Evolutionary conservation across 331 rosid species (phyloP), one percentile per base, ranked within the genome.

Genomic region (Prunus yedoensis): DNA sequence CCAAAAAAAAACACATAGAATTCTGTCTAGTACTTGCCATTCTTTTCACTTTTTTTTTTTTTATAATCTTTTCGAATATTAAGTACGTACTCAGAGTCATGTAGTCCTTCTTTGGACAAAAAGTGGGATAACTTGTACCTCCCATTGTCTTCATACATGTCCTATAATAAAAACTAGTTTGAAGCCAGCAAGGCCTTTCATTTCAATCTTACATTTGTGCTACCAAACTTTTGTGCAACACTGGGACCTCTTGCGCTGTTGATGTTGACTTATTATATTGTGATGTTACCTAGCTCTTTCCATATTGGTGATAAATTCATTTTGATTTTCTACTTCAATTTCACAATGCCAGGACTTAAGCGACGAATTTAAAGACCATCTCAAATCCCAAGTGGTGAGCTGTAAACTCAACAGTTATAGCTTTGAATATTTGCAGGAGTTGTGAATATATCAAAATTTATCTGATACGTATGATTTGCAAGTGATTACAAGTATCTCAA

Each of bases 221-320:
- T 27, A 27, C 41, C n/a, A 60, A 25, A 75, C 83, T 67, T 80
- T 63, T 77, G 58, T 68, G 13, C 38, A 28, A 49, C 32, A 21
- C 20, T 61, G 70, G 71, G 70, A 47, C 78, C 51, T 32, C 51
- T 28, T 17, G 9, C 59, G 8, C 21, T 18, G 58, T 62, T 74
- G 70, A 74, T 8, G 68, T 74, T 41, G 76, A 72, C 41, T 41
- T 52, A 5, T 71, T 41, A 5, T 72, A 6, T 72, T 4, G 5
- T 38, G 67, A 72, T 38, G 8, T 38, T 38, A 38, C 43, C 43
- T 38, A 38, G 43, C 43, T 38, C 43, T 38, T 38, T 38, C 43
- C 43, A 38, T 38, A 7, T 38, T 38, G 43, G 43, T 21, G 43
- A 38, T 38, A 38, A 38, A 38, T 7, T 38, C 43, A 1, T 5